phyloP scores from a whole-genome alignment of 2,329 filamentous ascomycete genomes.

The Tolypocladium album region DNA sequence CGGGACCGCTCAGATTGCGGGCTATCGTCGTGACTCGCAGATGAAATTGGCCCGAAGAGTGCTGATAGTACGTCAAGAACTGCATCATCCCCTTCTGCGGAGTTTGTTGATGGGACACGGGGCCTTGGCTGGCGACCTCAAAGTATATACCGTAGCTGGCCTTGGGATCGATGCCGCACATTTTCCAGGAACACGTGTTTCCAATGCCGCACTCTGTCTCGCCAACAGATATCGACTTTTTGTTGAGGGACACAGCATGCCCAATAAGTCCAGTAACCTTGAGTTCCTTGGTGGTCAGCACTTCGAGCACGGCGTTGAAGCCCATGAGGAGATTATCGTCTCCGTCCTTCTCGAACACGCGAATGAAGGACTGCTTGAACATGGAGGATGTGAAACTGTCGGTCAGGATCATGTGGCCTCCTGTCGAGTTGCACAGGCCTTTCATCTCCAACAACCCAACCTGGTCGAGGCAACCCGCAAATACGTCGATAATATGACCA shows the following conservation, averaged over 20 bases:
- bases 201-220: constrained; percentile 98
- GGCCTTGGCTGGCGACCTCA: constrained; percentile 90
- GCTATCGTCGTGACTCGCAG: constrained; percentile 91
- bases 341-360: constrained; percentile 93
- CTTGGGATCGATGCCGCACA: constrained; percentile 94
- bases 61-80: constrained; percentile 97
- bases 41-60: constrained; percentile 92
- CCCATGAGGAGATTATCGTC: constrained; percentile 95
- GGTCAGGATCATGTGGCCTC: constrained; percentile 95
- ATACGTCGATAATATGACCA: constrained; percentile 94
- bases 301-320: constrained; percentile 93
- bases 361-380: constrained; percentile 97
- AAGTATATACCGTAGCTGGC: constrained; percentile 96
- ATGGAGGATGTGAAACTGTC: constrained; percentile 98
- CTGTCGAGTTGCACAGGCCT: constrained; percentile 87
- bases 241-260: constrained; percentile 92
- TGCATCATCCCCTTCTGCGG: constrained; percentile 94
- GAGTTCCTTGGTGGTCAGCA: constrained; percentile 92
- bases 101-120: constrained; percentile 73
- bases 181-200: constrained; percentile 98
- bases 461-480: constrained; percentile 93
- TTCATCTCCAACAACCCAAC: constrained; percentile 98
- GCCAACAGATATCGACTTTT: constrained; percentile 92
- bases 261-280: constrained; percentile 97
- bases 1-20: constrained; percentile 81